Evolutionary conservation across 768 basidiomycete species (phyloP).

Genomic region (Zangia roseola): DNA sequence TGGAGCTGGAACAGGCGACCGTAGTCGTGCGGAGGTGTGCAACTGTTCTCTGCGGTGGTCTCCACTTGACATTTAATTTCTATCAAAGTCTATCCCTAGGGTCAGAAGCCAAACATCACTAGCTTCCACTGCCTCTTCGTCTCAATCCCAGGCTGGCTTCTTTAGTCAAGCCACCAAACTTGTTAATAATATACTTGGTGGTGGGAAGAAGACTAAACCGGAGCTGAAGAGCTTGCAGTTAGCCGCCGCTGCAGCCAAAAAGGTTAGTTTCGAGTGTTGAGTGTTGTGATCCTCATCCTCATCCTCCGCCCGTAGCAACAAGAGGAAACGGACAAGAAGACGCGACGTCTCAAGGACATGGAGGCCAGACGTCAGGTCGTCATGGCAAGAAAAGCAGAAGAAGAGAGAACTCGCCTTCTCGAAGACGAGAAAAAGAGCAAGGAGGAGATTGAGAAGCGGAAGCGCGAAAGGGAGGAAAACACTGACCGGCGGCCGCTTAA

Average conservation of each 20-base stretch:
- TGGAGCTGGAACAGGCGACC: conserved; percentile 37
- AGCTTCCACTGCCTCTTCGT: conserved; percentile 39
- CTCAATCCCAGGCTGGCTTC: conserved; percentile 55
- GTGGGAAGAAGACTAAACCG: conserved; percentile 67
- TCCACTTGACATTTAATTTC: conserved; percentile 8
- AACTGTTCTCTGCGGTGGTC: conserved; percentile 1
- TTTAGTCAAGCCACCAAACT: conserved; percentile 70
- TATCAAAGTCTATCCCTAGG: conserved; percentile 23
- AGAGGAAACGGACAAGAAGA: conserved; percentile 82
- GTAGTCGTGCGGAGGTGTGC: conserved; percentile 44
- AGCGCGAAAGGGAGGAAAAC: conserved; percentile 78
- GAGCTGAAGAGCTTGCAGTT: conserved; percentile 82
- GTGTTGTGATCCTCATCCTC: not conserved
- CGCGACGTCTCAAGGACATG: conserved; percentile 72
- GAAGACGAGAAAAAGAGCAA: conserved; percentile 73
- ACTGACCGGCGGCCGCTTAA: conserved; percentile 69
- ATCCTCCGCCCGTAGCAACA: conserved; percentile 62
- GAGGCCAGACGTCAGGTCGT: conserved; percentile 75
- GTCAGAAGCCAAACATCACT: conserved; percentile 58
- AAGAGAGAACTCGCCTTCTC: conserved; percentile 59
- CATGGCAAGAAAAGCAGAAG: conserved; percentile 72
- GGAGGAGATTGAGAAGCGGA: conserved; percentile 73
- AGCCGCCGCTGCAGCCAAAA: conserved; percentile 84
- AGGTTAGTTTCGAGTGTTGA: conserved; percentile 47
- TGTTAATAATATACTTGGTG: conserved; percentile 63